A percentile compares a stretch with the other conserved stretches of the same genome.
These are phyloP conservation scores for Alectoria sarmentosa DNA, from an alignment of 495 filamentous ascomycete species.

Conservation along the genomic window DNA sequence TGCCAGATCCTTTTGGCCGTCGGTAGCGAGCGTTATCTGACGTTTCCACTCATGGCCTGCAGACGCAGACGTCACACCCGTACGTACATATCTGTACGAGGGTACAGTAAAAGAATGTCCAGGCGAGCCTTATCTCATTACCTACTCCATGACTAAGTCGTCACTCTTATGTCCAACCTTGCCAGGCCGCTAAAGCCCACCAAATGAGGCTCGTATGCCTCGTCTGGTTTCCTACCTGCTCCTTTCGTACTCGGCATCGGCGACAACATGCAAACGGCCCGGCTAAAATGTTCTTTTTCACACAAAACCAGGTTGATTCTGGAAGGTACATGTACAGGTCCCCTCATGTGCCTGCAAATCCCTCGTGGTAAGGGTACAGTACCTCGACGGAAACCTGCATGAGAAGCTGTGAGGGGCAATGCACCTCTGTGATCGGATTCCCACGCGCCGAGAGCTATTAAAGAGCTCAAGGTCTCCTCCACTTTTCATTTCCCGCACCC, in stretches of 20 bases:
- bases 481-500: background rate
- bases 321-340: background rate
- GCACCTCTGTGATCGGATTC: background rate
- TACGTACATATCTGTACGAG: too few relatives aligned
- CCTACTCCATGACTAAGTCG: background rate
- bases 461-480: background rate
- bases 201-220: background rate
- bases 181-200: background rate
- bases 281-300: background rate
- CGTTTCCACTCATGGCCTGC: background rate
- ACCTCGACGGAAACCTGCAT: background rate
- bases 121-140: background rate
- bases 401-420: background rate
- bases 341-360: background rate
- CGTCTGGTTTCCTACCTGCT: background rate
- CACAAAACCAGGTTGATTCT: background rate
- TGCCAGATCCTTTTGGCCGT: background rate
- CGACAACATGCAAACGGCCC: background rate
- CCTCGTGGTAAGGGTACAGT: conserved; percentile 5
- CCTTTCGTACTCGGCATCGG: background rate
- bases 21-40: background rate
- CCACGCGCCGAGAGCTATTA: background rate
- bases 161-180: background rate
- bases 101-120: background rate
- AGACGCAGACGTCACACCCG: too few relatives aligned